A percentile compares a stretch with the other conserved stretches of the same genome.
Conservation (phyloP, 208 protist genomes). For the Crithidia acanthocephali region DNA sequence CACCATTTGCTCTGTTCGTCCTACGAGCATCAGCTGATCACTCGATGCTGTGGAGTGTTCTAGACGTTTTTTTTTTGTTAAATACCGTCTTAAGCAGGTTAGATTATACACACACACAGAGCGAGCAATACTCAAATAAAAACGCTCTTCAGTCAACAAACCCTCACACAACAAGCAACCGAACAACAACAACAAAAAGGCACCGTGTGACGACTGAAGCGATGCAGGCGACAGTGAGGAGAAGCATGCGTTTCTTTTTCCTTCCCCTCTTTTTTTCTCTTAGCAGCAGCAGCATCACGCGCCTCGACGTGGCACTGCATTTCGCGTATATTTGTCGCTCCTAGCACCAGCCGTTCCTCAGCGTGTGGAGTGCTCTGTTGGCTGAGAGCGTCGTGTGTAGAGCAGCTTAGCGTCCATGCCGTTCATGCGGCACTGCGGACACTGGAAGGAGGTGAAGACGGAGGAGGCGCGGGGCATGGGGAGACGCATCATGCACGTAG, state of each 20-base stretch:
- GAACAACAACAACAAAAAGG: not conserved
- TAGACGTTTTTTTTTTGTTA: not conserved
- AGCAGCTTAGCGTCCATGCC: conserved; percentile 81
- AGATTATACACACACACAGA: not conserved
- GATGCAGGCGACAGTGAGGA: too few species aligned
- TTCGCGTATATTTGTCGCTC: not conserved
- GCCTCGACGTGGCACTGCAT: too few species aligned
- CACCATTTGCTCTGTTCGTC: too few species aligned
- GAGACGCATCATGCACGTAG: conserved; percentile 69
- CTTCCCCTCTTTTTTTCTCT: too few species aligned
- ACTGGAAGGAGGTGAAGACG: conserved; percentile 72
- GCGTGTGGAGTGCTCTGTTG: conserved; percentile 79
- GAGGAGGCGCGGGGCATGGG: conserved; percentile 60
- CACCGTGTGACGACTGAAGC: too few species aligned
- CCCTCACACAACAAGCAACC: too few species aligned
- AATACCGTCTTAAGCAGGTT: not conserved
- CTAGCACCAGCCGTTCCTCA: conserved; percentile 14
- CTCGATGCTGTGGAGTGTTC: too few species aligned
- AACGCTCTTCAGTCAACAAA: too few species aligned
- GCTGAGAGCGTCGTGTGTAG: conserved; percentile 72
- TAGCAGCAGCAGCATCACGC: too few species aligned
- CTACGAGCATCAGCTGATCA: too few species aligned
- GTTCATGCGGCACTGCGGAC: conserved; percentile 78
- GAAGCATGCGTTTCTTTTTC: too few species aligned
- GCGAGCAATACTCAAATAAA: too few species aligned